Evolutionary conservation across 1,139 yeast genomes (phyloP), one percentile per base, ranked within the genome.

Genomic region (Geotrichum bryndzae): DNA sequence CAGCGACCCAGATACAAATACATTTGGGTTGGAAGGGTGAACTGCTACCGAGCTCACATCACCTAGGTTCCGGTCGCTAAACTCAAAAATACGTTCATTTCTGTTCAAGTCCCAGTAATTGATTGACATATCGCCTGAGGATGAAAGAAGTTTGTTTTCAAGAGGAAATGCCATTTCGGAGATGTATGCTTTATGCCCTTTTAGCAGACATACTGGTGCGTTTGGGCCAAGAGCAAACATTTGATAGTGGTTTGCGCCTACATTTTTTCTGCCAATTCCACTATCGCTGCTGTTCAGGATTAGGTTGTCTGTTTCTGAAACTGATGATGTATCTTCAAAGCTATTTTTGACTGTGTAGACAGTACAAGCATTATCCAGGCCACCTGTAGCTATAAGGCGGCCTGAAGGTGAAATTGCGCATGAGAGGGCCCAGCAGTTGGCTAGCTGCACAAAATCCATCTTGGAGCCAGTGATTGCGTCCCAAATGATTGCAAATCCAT

Each of bases 401-500:
- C 87, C 86, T 62, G 83, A 80, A 0, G 91, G 90, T 1, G 94
- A 83, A 51, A 84, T 80, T 2, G 87, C 90, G 76, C 96, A 86
- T 1, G 90, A 77, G 61, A 90, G 79, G 0, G 88, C 90, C 90
- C 96, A 91, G 55, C 86, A 86, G 61, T 87, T 88, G 8, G 71
- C 70, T 33, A 77, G 67, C 13, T 68, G 70, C 22, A 91, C 83
- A 0, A 91, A 91, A 65, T 86, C 84, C 62, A 82, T 79, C 70
- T 92, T 92, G 67, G 82, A 77, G 1, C 94, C 94, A 0, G 90
- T 83, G 1, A 82, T 77, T 0, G 91, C 81, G 72, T 91, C 94
- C 97, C 97, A 92, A 38, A 90, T 74, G 56, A 92, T 79, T 79
- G 90, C 80, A 70, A 84, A 88, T 1, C 97, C 97, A 74, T 92